A percentile compares a stretch with the other conserved stretches of the same genome.
These are phyloP conservation scores for Casuarina cunninghamiana DNA, from an alignment of 306 rosid species.

Conservation along the genomic window DNA sequence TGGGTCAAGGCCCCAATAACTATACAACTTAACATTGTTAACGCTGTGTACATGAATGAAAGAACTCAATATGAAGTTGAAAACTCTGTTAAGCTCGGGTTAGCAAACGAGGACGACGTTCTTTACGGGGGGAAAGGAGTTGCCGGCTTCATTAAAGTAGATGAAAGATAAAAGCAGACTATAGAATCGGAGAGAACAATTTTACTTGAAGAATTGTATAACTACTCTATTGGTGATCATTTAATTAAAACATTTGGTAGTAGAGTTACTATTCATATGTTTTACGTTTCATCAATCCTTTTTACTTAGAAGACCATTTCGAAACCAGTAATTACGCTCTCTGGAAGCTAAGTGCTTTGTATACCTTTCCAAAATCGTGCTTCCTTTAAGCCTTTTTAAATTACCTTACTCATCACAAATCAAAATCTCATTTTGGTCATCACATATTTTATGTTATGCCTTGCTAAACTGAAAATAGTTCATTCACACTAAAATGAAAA, in stretches of 20 bases:
- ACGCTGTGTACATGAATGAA: conserved; percentile 33
- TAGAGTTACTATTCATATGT: conserved; percentile 42
- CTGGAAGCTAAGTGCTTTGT: no score
- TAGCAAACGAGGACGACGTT: conserved; percentile 37
- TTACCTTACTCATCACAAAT: no score
- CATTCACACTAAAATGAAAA: no score
- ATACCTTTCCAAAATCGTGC: no score
- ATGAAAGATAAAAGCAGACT: conserved; percentile 66
- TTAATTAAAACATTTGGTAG: conserved; percentile 77
- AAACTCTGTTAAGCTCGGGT: conserved; percentile 18
- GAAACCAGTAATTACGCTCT: conserved; percentile 22
- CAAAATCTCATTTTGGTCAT: no score
- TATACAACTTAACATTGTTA: conserved; percentile 5
- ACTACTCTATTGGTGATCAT: conserved; percentile 99
- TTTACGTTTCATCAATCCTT: conserved; percentile 21
- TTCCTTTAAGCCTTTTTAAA: no score
- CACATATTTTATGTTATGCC: no score
- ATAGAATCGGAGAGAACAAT: conserved; percentile 65
- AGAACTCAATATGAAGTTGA: conserved; percentile 26
- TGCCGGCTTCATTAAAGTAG: conserved; percentile 80
- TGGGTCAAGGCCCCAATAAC: no score
- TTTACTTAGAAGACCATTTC: conserved; percentile 32
- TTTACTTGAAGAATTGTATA: conserved; percentile 64
- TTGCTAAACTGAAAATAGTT: no score
- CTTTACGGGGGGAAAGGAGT: conserved; percentile 32